Evolutionary conservation across 2,329 filamentous ascomycete genomes (phyloP).

Genomic region (Colletotrichum tamarilloi): DNA sequence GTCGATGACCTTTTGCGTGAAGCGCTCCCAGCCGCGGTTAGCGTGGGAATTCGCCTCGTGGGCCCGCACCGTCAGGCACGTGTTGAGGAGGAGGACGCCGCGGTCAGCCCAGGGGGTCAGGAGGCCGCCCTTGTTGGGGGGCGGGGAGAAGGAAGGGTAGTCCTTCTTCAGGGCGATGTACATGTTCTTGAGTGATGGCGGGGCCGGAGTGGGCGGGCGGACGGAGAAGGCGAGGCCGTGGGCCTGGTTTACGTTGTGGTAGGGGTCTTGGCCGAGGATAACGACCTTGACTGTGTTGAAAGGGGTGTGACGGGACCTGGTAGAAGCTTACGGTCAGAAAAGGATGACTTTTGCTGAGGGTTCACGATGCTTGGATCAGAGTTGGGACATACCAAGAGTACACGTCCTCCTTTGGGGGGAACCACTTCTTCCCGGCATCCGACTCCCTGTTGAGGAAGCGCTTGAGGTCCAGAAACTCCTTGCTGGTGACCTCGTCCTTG

Average conservation of each 20-base stretch:
- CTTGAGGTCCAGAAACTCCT: conserved; percentile 89
- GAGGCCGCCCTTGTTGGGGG: conserved; percentile 82
- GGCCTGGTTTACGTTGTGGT: conserved; percentile 95
- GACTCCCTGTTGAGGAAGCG: conserved; percentile 85
- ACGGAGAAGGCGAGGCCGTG: conserved; percentile 97
- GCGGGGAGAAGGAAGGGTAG: conserved; percentile 82
- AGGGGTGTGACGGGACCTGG: conserved; percentile 94
- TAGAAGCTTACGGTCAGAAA: conserved; percentile 36
- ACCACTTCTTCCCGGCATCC: conserved; percentile 79
- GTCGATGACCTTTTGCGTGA: conserved; percentile 94
- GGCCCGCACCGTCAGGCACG: conserved; percentile 91
- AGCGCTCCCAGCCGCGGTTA: conserved; percentile 89
- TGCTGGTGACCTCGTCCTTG: conserved; percentile 84
- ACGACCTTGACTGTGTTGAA: conserved; percentile 90
- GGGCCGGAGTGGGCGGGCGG: conserved; percentile 86
- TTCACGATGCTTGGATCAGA: neutral
- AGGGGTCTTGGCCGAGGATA: conserved; percentile 95
- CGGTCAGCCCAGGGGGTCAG: conserved; percentile 94
- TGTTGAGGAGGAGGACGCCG: conserved; percentile 93
- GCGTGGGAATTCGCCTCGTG: conserved; percentile 89
- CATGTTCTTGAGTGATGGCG: conserved; percentile 93
- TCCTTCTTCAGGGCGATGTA: conserved; percentile 89
- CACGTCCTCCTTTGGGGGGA: conserved; percentile 87
- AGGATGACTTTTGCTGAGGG: neutral
- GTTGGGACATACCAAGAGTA: conserved; percentile 83